Conservation (phyloP, 371 early-diverging fungal genomes). For the Mucor irregularis region DNA sequence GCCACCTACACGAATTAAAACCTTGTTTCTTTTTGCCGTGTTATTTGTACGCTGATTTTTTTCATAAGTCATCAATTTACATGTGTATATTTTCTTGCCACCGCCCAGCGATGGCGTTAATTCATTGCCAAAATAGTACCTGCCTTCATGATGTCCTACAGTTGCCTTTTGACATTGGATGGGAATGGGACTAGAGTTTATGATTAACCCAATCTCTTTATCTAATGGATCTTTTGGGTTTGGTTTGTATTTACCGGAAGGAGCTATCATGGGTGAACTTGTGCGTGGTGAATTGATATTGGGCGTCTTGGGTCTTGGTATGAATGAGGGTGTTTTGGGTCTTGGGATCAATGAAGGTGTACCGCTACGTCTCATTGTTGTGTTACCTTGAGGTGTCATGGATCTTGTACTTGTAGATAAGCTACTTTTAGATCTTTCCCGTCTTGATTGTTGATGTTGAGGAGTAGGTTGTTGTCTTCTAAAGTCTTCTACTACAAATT, state of each 20-base stretch:
- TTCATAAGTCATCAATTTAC: conserved; percentile 47
- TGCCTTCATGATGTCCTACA: conserved; percentile 43
- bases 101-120: conserved; percentile 41
- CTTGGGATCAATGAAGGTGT: conserved; percentile 35
- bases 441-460: background rate
- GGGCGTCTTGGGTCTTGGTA: conserved; percentile 3
- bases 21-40: conserved; percentile 44
- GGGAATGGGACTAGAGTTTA: conserved; percentile 51
- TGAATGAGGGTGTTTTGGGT: conserved; percentile 28
- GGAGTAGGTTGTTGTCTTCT: conserved; percentile 6
- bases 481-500: conserved; percentile 11
- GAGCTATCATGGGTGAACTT: conserved; percentile 18
- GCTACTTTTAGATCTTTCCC: conserved; percentile 3
- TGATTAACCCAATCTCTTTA: conserved; percentile 53
- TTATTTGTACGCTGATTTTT: conserved; percentile 15
- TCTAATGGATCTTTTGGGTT: conserved; percentile 58
- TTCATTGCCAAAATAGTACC: conserved; percentile 64
- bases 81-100: conserved; percentile 46
- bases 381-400: conserved; percentile 18
- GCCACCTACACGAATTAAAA: conserved; percentile 62
- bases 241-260: conserved; percentile 43
- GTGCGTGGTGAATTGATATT: conserved; percentile 7
- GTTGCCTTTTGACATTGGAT: conserved; percentile 46
- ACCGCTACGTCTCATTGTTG: conserved; percentile 13
- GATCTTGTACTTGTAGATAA: conserved; percentile 7